These are phyloP conservation scores for Alternaria sp. DNA, from an alignment of 2,329 filamentous ascomycete genomes.

Conservation along the genomic window DNA sequence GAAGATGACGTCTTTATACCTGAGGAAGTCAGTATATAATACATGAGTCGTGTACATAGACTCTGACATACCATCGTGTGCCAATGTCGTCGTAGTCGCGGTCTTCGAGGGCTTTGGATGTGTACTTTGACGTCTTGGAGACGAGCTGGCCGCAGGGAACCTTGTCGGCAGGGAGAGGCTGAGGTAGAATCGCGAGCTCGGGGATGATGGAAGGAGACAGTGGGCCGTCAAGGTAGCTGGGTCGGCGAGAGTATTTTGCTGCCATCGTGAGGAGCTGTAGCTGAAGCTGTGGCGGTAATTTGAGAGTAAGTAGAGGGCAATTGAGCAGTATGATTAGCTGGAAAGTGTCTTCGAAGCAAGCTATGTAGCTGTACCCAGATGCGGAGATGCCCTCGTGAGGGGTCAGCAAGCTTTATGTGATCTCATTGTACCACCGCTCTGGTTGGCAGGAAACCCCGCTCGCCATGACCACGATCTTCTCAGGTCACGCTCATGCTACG, in stretches of 20 bases:
- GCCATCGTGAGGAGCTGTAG: slow-evolving; percentile 24
- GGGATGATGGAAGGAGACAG: slow-evolving; percentile 41
- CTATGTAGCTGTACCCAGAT: slow-evolving; percentile 13
- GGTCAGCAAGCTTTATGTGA: slow-evolving; percentile 45
- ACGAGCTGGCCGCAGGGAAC: slow-evolving; percentile 44
- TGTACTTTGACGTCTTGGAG: slow-evolving; percentile 37
- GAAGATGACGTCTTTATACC: slow-evolving; percentile 45
- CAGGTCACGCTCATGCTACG: slow-evolving; percentile 41
- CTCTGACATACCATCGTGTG: slow-evolving; percentile 40
- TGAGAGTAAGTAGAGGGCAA: slow-evolving; percentile 1
- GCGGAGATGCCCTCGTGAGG: slow-evolving; percentile 39
- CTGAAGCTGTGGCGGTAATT: not conserved
- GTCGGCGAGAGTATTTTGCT: slow-evolving; percentile 36
- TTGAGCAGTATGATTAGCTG: slow-evolving; percentile 2
- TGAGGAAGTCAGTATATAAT: not conserved
- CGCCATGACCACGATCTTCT: slow-evolving; percentile 25
- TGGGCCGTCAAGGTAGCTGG: slow-evolving; percentile 34
- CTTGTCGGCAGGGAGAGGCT: slow-evolving; percentile 32
- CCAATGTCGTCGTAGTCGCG: slow-evolving; percentile 46
- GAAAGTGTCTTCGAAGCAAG: slow-evolving; percentile 13
- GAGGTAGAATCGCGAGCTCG: slow-evolving; percentile 40
- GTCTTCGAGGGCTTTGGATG: slow-evolving; percentile 36
- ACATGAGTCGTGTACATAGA: no score
- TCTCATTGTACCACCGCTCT: slow-evolving; percentile 35
- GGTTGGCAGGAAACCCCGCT: slow-evolving; percentile 31